Conservation (phyloP, 805 yeast species). For the Nadsonia fulvescens region DNA sequence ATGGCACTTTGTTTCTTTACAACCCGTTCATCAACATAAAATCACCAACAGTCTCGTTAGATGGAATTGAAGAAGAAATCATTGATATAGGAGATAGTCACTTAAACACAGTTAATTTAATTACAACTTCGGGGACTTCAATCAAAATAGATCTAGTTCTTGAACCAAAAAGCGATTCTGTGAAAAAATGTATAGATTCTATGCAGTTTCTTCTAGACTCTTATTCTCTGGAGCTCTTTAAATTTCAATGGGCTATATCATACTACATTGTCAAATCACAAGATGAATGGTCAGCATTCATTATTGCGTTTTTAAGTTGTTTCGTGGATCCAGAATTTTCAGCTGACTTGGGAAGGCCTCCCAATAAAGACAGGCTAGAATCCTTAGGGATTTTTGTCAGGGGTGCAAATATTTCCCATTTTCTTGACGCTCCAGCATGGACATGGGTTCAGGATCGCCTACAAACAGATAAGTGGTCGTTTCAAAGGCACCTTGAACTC, state of each 20-base stretch:
- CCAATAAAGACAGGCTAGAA: slow-evolving; percentile 2
- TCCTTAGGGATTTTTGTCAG: slow-evolving; percentile 1
- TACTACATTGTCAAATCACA: slow-evolving; percentile 23
- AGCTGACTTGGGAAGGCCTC: slow-evolving; percentile 1
- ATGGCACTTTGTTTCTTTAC: slow-evolving; percentile 21
- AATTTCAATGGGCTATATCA: slow-evolving; percentile 47
- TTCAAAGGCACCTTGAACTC: too few species aligned
- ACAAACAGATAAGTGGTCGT: too few species aligned
- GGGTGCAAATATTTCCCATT: too few species aligned
- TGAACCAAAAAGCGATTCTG: slow-evolving; percentile 28
- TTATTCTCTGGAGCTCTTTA: slow-evolving; percentile 35
- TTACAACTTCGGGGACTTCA: too few species aligned
- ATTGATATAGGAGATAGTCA: too few species aligned
- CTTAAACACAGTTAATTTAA: too few species aligned
- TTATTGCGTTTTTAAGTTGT: slow-evolving; percentile 17
- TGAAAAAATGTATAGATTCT: slow-evolving; percentile 28
- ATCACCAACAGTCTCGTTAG: slow-evolving; percentile 15
- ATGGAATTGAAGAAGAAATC: background rate
- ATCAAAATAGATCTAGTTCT: too few species aligned
- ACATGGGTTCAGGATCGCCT: slow-evolving; percentile 1
- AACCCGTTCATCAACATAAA: slow-evolving; percentile 40
- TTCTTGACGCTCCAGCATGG: slow-evolving; percentile 5
- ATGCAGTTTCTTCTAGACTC: slow-evolving; percentile 41
- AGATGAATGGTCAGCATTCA: slow-evolving; percentile 45
- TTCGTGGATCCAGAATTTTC: slow-evolving; percentile 2